These are phyloP conservation scores for Auricularia sp. DNA, from an alignment of 768 basidiomycete genomes.

Conservation along the genomic window DNA sequence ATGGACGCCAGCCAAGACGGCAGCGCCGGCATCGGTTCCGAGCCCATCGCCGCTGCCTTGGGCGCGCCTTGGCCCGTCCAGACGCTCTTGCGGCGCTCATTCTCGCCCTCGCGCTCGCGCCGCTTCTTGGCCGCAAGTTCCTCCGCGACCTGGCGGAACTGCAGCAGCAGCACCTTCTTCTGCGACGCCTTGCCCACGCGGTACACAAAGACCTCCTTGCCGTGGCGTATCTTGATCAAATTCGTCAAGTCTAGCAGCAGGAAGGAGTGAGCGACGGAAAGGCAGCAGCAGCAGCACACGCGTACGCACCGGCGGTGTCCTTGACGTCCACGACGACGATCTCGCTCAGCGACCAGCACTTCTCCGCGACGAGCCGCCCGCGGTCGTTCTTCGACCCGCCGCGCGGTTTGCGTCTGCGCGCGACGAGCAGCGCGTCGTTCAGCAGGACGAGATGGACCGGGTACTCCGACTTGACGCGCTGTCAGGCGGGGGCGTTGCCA, in stretches of 20 bases:
- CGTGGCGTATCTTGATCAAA: conserved; percentile 88
- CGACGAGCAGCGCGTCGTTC: conserved; percentile 86
- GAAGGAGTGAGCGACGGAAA: no score
- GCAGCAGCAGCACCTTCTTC: conserved; percentile 75
- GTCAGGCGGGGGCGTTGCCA: no score
- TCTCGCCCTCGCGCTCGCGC: conserved; percentile 89
- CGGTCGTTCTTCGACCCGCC: conserved; percentile 42
- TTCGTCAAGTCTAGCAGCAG: conserved; percentile 57
- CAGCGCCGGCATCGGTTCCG: background rate
- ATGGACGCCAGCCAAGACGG: conserved; percentile 50
- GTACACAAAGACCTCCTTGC: conserved; percentile 92
- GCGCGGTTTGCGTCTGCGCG: conserved; percentile 57
- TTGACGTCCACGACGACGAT: conserved; percentile 95
- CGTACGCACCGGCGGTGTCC: conserved; percentile 70
- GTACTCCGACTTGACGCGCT: conserved; percentile 40
- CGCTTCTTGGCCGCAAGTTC: conserved; percentile 80
- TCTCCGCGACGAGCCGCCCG: conserved; percentile 82
- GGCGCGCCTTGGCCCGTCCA: conserved; percentile 16
- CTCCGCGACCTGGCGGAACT: conserved; percentile 88
- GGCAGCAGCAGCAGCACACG: no score
- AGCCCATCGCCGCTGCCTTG: background rate
- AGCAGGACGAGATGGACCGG: conserved; percentile 83
- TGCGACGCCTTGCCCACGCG: conserved; percentile 72
- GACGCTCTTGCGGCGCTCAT: conserved; percentile 66
- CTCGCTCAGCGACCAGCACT: conserved; percentile 88